Conservation (phyloP, 1,284 basidiomycete species). For the Singerocomus inundabilis region DNA sequence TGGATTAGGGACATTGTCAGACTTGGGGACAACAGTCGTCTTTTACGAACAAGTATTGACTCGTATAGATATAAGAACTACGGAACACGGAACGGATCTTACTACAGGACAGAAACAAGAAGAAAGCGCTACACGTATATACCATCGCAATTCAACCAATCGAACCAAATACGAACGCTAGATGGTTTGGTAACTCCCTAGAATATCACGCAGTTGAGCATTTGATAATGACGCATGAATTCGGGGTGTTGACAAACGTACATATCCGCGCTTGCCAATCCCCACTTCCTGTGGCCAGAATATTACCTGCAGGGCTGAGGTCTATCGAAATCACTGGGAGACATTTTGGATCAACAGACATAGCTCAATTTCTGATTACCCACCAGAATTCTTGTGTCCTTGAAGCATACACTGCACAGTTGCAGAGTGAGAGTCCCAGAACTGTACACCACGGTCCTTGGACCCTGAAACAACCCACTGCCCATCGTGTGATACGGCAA, state of each 20-base stretch:
- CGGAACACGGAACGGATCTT: conserved; percentile 10
- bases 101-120: conserved; percentile 33
- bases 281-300: conserved; percentile 84
- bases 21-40: not conserved
- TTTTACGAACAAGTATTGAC: conserved; percentile 13
- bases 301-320: conserved; percentile 69
- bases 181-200: conserved; percentile 33
- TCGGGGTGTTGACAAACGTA: conserved; percentile 37
- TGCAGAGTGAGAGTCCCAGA: conserved; percentile 80
- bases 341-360: conserved; percentile 15
- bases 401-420: conserved; percentile 83
- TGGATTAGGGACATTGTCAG: conserved; percentile 3
- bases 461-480: conserved; percentile 89
- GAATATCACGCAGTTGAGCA: conserved; percentile 7
- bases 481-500: conserved; percentile 82
- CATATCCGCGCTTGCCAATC: conserved; percentile 84
- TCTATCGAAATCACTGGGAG: conserved; percentile 79
- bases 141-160: conserved; percentile 8
- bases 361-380: conserved; percentile 6
- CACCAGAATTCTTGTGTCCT: conserved; percentile 86
- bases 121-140: conserved; percentile 27
- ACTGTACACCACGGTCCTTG: conserved; percentile 87
- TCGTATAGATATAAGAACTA: conserved; percentile 27
- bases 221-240: not conserved
- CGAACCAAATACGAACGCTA: conserved; percentile 13